phyloP scores from a whole-genome alignment of 1,139 yeast species.

The Geotrichum carabidarum region DNA sequence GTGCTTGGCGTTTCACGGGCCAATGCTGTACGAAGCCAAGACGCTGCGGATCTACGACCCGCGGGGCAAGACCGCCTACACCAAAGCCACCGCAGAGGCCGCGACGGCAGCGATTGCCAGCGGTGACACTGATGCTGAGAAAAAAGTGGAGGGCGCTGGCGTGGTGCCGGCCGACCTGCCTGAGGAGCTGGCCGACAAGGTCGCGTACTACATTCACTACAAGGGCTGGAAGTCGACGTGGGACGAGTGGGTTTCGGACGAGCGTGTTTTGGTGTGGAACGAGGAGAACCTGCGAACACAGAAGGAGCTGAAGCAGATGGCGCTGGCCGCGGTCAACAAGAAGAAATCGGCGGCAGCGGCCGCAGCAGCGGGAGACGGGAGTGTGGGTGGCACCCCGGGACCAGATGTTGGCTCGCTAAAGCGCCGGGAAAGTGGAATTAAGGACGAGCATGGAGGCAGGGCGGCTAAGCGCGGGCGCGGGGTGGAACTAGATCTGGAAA shows the following conservation, averaged over 20 bases:
- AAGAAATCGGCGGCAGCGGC: conserved; percentile 10
- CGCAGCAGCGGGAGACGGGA: background rate
- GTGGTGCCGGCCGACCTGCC: conserved; percentile 44
- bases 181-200: conserved; percentile 37
- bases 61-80: conserved; percentile 36
- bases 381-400: background rate
- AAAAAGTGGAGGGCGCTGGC: conserved; percentile 17
- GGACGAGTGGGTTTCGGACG: conserved; percentile 91
- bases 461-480: conserved; percentile 32
- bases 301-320: conserved; percentile 54
- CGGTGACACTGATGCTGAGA: background rate
- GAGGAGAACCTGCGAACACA: conserved; percentile 65
- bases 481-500: conserved; percentile 41
- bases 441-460: conserved; percentile 17
- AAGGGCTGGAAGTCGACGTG: conserved; percentile 94
- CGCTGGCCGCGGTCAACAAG: conserved; percentile 38
- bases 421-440: conserved; percentile 3
- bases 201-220: conserved; percentile 72
- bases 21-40: conserved; percentile 83
- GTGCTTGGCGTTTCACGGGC: conserved; percentile 87
- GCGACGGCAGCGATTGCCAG: conserved; percentile 24
- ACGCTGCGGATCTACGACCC: conserved; percentile 62
- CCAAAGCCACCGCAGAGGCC: conserved; percentile 22
- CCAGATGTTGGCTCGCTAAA: background rate
- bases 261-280: conserved; percentile 61